Evolutionary conservation across 2,329 filamentous ascomycete genomes (phyloP).

Genomic region (Teratosphaeria destructans): DNA sequence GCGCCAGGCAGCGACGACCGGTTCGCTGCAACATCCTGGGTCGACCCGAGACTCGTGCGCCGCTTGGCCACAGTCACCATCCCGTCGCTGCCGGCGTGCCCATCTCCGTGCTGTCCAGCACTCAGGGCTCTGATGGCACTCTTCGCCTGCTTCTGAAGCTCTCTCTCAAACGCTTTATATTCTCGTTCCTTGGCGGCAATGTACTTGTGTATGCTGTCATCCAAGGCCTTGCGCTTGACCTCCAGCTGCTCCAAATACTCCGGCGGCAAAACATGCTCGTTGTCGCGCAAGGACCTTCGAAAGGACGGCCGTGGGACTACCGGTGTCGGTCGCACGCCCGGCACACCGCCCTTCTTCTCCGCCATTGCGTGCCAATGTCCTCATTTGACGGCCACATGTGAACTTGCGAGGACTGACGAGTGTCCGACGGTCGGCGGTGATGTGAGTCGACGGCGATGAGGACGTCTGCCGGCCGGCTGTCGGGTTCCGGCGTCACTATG

Average conservation of each 20-base stretch:
- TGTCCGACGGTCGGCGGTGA: not conserved
- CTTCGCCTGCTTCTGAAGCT: conserved; percentile 15
- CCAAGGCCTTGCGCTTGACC: conserved; percentile 26
- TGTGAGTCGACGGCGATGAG: not conserved
- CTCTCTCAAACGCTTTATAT: conserved; percentile 26
- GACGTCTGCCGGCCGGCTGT: not conserved
- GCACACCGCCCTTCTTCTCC: conserved; percentile 1
- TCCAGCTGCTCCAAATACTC: conserved; percentile 25
- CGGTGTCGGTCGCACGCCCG: not conserved
- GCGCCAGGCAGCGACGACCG: not conserved
- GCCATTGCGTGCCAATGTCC: conserved; percentile 1
- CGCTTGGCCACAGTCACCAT: not conserved
- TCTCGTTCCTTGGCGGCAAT: conserved; percentile 28
- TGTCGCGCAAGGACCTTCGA: conserved; percentile 7
- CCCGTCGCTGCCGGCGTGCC: not conserved
- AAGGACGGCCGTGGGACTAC: conserved; percentile 11
- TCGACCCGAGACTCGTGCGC: conserved; percentile 6
- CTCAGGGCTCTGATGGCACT: not conserved
- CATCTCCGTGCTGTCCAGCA: not conserved
- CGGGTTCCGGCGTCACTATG: not conserved
- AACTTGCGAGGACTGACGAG: not conserved
- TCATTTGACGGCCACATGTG: not conserved
- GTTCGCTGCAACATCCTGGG: not conserved
- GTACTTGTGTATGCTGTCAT: conserved; percentile 29
- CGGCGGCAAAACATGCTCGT: conserved; percentile 16